A percentile compares a stretch with the other conserved stretches of the same genome.
phyloP scores from a whole-genome alignment of 2,329 filamentous ascomycete genomes.

The Botrytis sinoallii region DNA sequence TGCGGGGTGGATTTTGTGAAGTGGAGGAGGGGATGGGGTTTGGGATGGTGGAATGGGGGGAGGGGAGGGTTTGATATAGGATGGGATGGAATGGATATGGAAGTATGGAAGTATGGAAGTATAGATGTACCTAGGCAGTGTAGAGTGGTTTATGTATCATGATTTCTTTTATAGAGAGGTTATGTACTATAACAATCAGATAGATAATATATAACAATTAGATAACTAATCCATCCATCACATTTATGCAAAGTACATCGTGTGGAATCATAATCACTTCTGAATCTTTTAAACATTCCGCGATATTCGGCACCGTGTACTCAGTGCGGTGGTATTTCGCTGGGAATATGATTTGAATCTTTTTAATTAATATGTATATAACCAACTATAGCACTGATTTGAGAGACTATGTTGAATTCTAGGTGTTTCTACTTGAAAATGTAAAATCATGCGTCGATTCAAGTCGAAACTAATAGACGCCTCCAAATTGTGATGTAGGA shows the following conservation, averaged over 20 bases:
- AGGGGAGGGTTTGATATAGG: too few species aligned
- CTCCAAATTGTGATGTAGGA: accelerated
- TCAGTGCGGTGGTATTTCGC: not conserved
- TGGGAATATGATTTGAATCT: not conserved
- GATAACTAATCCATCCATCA: too few species aligned
- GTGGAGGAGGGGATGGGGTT: too few species aligned
- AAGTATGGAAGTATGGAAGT: not conserved
- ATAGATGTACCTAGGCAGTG: too few species aligned
- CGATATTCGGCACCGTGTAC: not conserved
- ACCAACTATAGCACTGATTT: not conserved
- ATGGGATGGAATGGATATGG: not conserved
- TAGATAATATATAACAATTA: not conserved
- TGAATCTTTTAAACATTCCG: not conserved
- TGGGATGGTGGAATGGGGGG: too few species aligned
- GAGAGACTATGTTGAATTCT: not conserved
- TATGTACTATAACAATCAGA: not conserved
- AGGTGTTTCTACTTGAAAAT: not conserved
- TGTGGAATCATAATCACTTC: not conserved
- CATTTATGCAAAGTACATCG: not conserved
- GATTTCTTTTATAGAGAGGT: not conserved
- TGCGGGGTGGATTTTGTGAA: not conserved
- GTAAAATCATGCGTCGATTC: not conserved
- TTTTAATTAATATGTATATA: not conserved
- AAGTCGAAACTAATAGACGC: not conserved
- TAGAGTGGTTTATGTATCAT: not conserved